Evolutionary conservation across 2,329 filamentous ascomycete species (phyloP).

Genomic region (Alternaria tenuissima): DNA sequence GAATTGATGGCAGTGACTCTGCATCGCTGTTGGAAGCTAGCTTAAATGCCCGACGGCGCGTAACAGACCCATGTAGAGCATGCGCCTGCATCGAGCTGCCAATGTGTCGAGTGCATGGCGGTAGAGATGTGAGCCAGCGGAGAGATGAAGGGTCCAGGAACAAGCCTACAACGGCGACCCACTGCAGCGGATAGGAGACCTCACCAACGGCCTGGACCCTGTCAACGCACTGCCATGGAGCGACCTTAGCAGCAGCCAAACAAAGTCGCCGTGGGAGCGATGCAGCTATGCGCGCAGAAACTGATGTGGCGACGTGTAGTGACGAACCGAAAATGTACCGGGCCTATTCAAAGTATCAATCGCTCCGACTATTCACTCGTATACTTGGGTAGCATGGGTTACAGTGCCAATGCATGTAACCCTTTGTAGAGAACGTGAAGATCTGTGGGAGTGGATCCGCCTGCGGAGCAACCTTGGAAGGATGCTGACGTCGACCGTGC

Average conservation of each 20-base stretch:
- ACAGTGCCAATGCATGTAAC: conserved; percentile 14
- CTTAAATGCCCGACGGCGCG: neutral
- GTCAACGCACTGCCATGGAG: conserved; percentile 9
- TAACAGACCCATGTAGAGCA: neutral
- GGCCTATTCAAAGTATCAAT: neutral
- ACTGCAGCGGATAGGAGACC: conserved; percentile 8
- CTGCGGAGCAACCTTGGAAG: conserved; percentile 2
- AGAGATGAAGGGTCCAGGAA: conserved; percentile 17
- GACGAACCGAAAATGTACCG: neutral
- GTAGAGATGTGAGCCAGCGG: neutral
- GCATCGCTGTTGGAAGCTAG: neutral
- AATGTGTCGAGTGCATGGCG: conserved; percentile 2
- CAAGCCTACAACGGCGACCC: conserved; percentile 10
- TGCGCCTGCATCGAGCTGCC: conserved; percentile 1
- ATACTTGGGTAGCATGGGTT: neutral
- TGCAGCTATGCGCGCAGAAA: neutral
- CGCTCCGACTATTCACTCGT: conserved; percentile 2
- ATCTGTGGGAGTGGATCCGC: conserved; percentile 14
- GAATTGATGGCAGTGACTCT: neutral
- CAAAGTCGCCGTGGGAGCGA: neutral
- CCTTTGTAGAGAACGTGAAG: conserved; percentile 2
- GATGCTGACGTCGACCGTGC: conserved; percentile 23
- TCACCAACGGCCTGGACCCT: conserved; percentile 7
- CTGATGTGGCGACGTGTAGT: neutral
- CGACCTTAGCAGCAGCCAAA: conserved; percentile 3